These are phyloP conservation scores for Durio zibethinus DNA, from an alignment of 345 rosid genomes.

Conservation along the genomic window DNA sequence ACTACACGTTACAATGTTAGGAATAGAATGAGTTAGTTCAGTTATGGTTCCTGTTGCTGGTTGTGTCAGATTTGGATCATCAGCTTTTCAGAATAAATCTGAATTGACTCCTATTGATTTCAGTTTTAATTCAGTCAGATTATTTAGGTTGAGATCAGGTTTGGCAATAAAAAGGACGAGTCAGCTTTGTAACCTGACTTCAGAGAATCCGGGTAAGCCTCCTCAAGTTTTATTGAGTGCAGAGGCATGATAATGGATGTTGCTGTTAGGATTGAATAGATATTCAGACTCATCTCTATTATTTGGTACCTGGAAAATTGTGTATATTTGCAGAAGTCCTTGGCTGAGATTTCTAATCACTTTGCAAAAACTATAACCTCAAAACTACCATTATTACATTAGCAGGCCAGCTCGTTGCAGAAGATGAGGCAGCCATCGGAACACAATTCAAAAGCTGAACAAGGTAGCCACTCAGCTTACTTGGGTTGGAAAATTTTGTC, in stretches of 20 bases:
- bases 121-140: background rate
- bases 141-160: background rate
- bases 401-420: background rate
- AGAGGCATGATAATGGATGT: background rate
- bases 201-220: background rate
- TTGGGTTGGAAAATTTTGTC: slow-evolving; percentile 50
- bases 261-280: background rate
- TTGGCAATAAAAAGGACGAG: background rate
- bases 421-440: background rate
- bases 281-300: background rate
- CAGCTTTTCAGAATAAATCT: too few relatives aligned
- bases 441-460: background rate
- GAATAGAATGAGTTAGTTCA: background rate
- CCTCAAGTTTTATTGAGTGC: background rate
- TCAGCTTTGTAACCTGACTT: background rate
- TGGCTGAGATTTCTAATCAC: background rate
- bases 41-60: background rate
- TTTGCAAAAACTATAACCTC: background rate
- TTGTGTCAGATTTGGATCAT: too few relatives aligned
- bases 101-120: too few relatives aligned
- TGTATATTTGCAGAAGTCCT: background rate
- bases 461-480: background rate
- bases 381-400: background rate
- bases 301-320: background rate
- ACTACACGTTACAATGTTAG: background rate